Evolutionary conservation across 2,329 filamentous ascomycete genomes (phyloP).

Genomic region (Monosporascus cannonballus): DNA sequence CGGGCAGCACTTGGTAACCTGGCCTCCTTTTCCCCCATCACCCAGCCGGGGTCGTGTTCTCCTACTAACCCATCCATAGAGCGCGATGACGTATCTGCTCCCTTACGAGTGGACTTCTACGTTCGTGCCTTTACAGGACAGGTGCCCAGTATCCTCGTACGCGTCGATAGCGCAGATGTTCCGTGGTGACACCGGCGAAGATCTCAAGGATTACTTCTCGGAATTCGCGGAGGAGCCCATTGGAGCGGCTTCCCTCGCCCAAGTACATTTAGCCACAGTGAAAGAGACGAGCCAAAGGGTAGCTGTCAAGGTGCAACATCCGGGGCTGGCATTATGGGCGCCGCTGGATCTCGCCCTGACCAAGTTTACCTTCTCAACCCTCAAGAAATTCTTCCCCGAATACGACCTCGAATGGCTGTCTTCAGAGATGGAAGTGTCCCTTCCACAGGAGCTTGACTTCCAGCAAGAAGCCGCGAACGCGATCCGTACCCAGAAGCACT

Average conservation of each 20-base stretch:
- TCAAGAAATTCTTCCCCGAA: slow-evolving; percentile 93
- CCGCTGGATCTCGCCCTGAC: slow-evolving; percentile 83
- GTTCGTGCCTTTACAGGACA: slow-evolving; percentile 93
- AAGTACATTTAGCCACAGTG: slow-evolving; percentile 84
- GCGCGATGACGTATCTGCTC: slow-evolving; percentile 90
- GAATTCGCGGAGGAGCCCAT: slow-evolving; percentile 77
- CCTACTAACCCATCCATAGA: slow-evolving; percentile 40
- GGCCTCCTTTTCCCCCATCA: background rate
- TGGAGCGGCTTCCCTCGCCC: slow-evolving; percentile 87
- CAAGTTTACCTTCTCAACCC: slow-evolving; percentile 77
- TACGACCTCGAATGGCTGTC: slow-evolving; percentile 97
- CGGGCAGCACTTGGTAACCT: slow-evolving; percentile 74
- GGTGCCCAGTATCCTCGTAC: slow-evolving; percentile 86
- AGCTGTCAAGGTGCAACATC: slow-evolving; percentile 96
- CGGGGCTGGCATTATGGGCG: slow-evolving; percentile 81
- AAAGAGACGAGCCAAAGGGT: slow-evolving; percentile 79
- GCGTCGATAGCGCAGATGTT: slow-evolving; percentile 87
- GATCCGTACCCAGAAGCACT: slow-evolving; percentile 71
- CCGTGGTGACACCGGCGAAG: slow-evolving; percentile 69
- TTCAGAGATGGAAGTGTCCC: slow-evolving; percentile 82
- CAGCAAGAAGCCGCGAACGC: slow-evolving; percentile 81
- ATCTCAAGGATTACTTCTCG: slow-evolving; percentile 77
- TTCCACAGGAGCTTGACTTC: slow-evolving; percentile 92
- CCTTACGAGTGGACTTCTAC: slow-evolving; percentile 91
- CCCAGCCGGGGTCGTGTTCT: background rate